Evolutionary conservation across 73 alveolate genomes (phyloP).

Genomic region (Symbiodinium pilosum): DNA sequence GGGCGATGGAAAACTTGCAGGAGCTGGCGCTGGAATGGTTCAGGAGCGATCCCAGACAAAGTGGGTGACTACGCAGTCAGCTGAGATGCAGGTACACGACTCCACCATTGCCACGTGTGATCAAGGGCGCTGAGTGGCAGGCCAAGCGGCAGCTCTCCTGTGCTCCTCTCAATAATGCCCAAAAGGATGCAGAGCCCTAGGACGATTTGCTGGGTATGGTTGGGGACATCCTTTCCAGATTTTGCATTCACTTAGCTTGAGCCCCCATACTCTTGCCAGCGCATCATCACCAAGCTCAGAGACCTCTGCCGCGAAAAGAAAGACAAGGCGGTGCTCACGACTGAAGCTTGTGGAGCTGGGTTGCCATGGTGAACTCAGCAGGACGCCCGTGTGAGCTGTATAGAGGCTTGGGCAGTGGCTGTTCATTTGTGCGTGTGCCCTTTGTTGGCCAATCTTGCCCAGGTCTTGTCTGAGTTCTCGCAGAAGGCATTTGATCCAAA

Average conservation of each 20-base stretch:
- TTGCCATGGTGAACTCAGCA: not conserved
- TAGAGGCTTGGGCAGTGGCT: not conserved
- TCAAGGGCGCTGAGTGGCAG: conserved; percentile 91
- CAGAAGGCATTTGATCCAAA: conserved; percentile 92
- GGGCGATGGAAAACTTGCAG: conserved; percentile 79
- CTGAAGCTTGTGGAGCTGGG: too few species aligned
- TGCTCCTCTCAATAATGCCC: too few species aligned
- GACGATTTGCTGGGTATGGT: too few species aligned
- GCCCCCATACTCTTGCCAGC: conserved; percentile 71
- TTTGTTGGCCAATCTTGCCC: not conserved
- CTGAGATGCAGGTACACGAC: conserved; percentile 95
- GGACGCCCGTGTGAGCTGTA: conserved; percentile 9
- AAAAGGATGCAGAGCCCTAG: too few species aligned
- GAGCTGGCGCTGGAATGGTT: conserved; percentile 96
- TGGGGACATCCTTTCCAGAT: not conserved
- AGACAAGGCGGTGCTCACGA: not conserved
- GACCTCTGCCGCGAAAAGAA: conserved; percentile 85
- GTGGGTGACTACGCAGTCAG: conserved; percentile 35
- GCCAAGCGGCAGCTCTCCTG: too few species aligned
- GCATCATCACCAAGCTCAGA: conserved; percentile 92
- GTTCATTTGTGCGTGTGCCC: not conserved
- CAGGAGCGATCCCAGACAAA: not conserved
- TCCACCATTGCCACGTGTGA: conserved; percentile 95
- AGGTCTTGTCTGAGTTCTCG: conserved; percentile 95
- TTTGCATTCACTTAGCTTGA: too few species aligned